Percentiles rank a stretch among this genome's conserved stretches.
phyloP scores from a whole-genome alignment of 2,329 filamentous ascomycete species.

The Penicillium sp. region DNA sequence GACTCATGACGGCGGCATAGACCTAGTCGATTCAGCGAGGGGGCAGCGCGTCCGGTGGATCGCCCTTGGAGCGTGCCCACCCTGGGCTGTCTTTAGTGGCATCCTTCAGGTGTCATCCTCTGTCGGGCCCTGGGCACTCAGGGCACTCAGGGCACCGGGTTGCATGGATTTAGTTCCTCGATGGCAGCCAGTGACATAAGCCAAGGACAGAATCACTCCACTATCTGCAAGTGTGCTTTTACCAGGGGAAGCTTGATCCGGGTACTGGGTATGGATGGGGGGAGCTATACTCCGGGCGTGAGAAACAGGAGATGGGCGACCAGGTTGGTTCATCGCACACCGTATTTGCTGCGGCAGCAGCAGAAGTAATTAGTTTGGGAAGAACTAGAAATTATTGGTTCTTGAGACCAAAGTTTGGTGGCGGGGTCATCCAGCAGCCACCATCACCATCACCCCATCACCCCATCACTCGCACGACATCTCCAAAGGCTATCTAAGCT shows the following conservation, averaged over 20 bases:
- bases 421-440: conserved; percentile 15
- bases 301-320: not conserved
- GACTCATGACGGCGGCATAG: conserved; percentile 9
- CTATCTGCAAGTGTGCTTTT: conserved; percentile 28
- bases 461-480: not conserved
- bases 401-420: conserved; percentile 17
- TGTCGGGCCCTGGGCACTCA: not conserved
- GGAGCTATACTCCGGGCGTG: not conserved
- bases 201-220: conserved; percentile 28
- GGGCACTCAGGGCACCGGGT: not conserved
- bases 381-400: conserved; percentile 6
- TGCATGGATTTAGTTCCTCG: conserved; percentile 3
- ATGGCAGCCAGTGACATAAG: conserved; percentile 26
- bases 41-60: conserved; percentile 14
- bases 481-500: conserved; percentile 1
- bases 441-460: not conserved
- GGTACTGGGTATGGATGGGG: conserved; percentile 4
- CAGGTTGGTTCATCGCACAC: conserved; percentile 22
- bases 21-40: conserved; percentile 3
- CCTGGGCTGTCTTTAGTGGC: not conserved
- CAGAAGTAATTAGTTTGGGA: conserved; percentile 7
- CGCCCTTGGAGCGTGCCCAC: not conserved
- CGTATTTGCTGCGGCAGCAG: conserved; percentile 18
- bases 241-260: conserved; percentile 26
- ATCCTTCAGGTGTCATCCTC: conserved; percentile 8